Base-by-base conservation (phyloP, 2,329 filamentous ascomycete species). In the Fusarium abutilonis region DNA sequence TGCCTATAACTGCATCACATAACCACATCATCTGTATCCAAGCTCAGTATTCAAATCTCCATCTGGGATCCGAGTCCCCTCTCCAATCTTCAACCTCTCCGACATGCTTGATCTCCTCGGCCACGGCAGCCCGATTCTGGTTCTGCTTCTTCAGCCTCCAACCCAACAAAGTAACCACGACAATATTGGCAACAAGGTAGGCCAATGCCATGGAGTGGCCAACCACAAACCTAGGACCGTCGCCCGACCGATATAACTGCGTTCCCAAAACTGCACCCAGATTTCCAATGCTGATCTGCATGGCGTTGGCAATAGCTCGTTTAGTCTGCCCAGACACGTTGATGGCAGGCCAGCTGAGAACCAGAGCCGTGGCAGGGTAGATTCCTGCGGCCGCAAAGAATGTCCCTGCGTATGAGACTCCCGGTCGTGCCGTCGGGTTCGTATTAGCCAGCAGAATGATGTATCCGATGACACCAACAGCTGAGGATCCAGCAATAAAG, bases 221-320 rank as follows among this genome's bases (percentile, higher is more conserved):
- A 0, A 91, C 77, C 44, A 87, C 79, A 66, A 85, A 91, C 29
- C 86, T 77, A 2, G 89, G 89, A 0, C 81, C 83, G 26, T 86
- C 85, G 2, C 80, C 77, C 0, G 57, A 78, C 2, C 88, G 79
- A 71, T 91, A 91, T 2, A 92, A 72, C 73, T 92, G 88, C 2
- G 88, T 91, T 0, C 88, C 89, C 21, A 92, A 66, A 0, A 91
- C 86, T 0, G 87, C 88, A 1, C 88, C 89, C 1, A 89, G 70
- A 63, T 90, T 91, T 0, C 88, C 89, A 46, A 91, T 87, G 9
- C 84, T 88, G 54, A 91, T 90, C 66, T 90, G 88, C 83, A 91
- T 85, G 0, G 86, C 89, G 43, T 88, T 90, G 3, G 85, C 86
- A 4, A 87, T 85, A 1, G 86, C 86, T 1, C 89, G 80, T 73